Evolutionary conservation across 1,139 yeast species (phyloP).

Genomic region (Suhomyces taliae): DNA sequence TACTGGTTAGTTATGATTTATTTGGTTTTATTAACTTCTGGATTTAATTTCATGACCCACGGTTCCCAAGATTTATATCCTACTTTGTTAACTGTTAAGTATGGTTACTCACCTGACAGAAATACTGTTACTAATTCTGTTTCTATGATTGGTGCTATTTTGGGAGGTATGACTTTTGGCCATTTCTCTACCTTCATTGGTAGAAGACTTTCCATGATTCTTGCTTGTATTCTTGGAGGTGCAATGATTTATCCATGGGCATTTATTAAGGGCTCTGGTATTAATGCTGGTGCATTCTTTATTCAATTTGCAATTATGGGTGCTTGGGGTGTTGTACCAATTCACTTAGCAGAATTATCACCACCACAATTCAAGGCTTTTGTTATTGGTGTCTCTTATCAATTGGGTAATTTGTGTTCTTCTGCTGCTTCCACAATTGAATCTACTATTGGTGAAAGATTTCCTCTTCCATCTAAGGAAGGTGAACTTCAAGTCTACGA

Average conservation of each 20-base stretch:
- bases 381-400: constrained; percentile 74
- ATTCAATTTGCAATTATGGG: constrained; percentile 83
- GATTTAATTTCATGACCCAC: constrained; percentile 60
- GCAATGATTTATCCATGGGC: constrained; percentile 77
- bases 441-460: constrained; percentile 67
- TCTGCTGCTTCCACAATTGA: constrained; percentile 85
- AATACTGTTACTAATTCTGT: constrained; percentile 68
- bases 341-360: constrained; percentile 74
- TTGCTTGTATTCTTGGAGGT: constrained; percentile 66
- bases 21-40: constrained; percentile 40
- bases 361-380: constrained; percentile 74
- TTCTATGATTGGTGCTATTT: constrained; percentile 68
- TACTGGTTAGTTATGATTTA: constrained; percentile 43
- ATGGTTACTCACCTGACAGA: constrained; percentile 47
- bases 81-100: constrained; percentile 57
- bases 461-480: constrained; percentile 26
- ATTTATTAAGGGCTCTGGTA: constrained; percentile 49
- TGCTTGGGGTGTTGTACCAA: constrained; percentile 85
- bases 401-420: constrained; percentile 80
- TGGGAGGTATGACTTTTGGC: constrained; percentile 64
- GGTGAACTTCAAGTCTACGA: constrained; percentile 18
- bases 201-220: constrained; percentile 49
- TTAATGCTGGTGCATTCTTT: constrained; percentile 78
- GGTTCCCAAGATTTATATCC: constrained; percentile 77
- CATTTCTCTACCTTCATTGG: constrained; percentile 62